Base-by-base conservation (phyloP, 2,329 filamentous ascomycete genomes). In the Penicillium brasilianum region DNA sequence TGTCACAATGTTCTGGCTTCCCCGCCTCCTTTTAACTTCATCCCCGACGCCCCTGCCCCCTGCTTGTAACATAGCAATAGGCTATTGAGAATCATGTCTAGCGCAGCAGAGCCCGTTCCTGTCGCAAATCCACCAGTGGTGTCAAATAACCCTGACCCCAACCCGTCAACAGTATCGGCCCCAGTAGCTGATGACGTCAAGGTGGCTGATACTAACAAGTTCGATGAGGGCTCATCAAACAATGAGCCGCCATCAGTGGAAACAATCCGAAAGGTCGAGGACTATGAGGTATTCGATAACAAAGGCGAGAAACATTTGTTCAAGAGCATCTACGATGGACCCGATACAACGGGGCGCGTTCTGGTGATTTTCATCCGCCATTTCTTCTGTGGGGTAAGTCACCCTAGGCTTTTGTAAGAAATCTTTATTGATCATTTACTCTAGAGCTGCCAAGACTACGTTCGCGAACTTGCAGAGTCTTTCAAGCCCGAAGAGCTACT, bases 351-450 rank as follows among this genome's bases (percentile, higher is more conserved):
- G 13, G 78, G 82, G 18, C 80, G 87, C 2, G 85, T 91, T 30
- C 81, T 93, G 34, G 77, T 92, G 44, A 86, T 93, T 66, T 93
- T 93, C 72, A 83, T 93, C 59, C 84, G 90, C 48, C 90, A 93
- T 77, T 93, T 93, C 77, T 92, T 91, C 81, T 93, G 90, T 72
- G 89, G 89, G 37, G 90, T 91, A 82, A 75, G 41, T 48, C 34
- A 56, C 7, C 20, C 34, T 43, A 54, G 55, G 25, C 11, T 25
- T 13, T 14, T 11, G 11, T 18, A 9, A 14, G 30, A n/a, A n/a
- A 3, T 14, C 9, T 2, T n/a, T 48, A 16, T 30, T 48, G 6
- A 48, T 3, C 8, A 3, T 30, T 4, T 28, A 11, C 49, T 30
- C 55, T 13, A 56, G 88, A 90, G 88, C 74, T 93, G 90, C 77